A percentile compares a stretch with the other conserved stretches of the same genome.
These are phyloP conservation scores for Daedaleopsis nitida DNA, from an alignment of 768 basidiomycete genomes.

Conservation along the genomic window DNA sequence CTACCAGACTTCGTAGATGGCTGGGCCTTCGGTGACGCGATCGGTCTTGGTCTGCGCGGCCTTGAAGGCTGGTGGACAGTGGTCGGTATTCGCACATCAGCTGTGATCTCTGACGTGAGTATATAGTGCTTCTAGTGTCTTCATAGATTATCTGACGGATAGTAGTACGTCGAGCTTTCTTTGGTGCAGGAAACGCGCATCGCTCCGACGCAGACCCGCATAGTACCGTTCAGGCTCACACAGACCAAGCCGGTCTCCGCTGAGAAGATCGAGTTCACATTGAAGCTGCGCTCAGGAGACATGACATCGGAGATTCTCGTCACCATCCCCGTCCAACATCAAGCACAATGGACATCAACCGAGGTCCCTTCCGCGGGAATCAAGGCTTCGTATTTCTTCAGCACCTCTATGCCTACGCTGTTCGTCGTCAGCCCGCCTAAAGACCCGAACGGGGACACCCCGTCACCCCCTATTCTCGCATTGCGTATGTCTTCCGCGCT, in stretches of 20 bases:
- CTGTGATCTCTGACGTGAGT: slow-evolving; percentile 18
- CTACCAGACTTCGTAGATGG: slow-evolving; percentile 74
- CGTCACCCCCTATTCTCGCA: slow-evolving; percentile 57
- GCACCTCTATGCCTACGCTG: slow-evolving; percentile 52
- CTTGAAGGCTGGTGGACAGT: slow-evolving; percentile 59
- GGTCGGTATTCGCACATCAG: slow-evolving; percentile 25
- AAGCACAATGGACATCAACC: slow-evolving; percentile 40
- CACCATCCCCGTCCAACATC: slow-evolving; percentile 48
- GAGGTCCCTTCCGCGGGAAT: slow-evolving; percentile 38
- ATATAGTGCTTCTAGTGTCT: background rate
- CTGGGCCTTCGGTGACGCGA: slow-evolving; percentile 67
- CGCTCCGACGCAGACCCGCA: slow-evolving; percentile 63
- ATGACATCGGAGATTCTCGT: slow-evolving; percentile 33
- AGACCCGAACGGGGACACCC: slow-evolving; percentile 28
- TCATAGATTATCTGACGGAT: background rate
- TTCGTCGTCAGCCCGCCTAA: slow-evolving; percentile 64
- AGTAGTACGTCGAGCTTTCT: slow-evolving; percentile 14
- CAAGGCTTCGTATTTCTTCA: slow-evolving; percentile 60
- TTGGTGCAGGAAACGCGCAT: slow-evolving; percentile 38
- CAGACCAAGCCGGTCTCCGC: slow-evolving; percentile 42
- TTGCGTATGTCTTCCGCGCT: slow-evolving; percentile 53
- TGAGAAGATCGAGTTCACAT: slow-evolving; percentile 41
- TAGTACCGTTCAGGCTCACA: slow-evolving; percentile 53
- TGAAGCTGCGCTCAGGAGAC: slow-evolving; percentile 32
- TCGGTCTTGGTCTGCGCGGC: slow-evolving; percentile 67